Conservation (phyloP, 2,329 filamentous ascomycete species). For the Aspergillus melleus region DNA sequence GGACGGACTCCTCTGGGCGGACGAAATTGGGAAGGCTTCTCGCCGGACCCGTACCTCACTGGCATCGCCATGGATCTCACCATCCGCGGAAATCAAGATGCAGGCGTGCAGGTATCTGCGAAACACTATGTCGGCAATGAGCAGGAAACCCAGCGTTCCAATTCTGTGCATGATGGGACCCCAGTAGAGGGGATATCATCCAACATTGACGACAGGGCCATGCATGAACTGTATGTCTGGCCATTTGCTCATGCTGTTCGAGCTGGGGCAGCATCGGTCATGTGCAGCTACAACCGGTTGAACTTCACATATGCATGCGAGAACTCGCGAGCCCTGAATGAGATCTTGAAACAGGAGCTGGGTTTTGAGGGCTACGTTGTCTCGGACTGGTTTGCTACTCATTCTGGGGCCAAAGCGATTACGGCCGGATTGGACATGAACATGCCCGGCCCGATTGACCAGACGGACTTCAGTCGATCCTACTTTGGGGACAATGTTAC, state of each 20-base stretch:
- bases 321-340: not conserved
- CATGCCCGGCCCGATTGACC: conserved; percentile 6
- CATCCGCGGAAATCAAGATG: conserved; percentile 40
- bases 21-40: conserved; percentile 44
- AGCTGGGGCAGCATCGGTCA: conserved; percentile 11
- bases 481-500: conserved; percentile 41
- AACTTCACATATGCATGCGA: conserved; percentile 10
- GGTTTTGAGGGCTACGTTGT: conserved; percentile 9
- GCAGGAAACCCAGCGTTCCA: conserved; percentile 46
- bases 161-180: not conserved
- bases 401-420: conserved; percentile 1
- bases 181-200: too few relatives aligned
- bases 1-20: conserved; percentile 22
- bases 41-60: conserved; percentile 38
- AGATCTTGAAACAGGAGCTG: conserved; percentile 4
- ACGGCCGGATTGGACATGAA: conserved; percentile 5
- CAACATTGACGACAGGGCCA: conserved; percentile 4
- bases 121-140: conserved; percentile 60
- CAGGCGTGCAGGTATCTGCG: conserved; percentile 33
- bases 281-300: conserved; percentile 18
- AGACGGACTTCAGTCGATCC: not conserved
- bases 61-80: conserved; percentile 39
- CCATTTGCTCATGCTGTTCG: conserved; percentile 14
- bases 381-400: conserved; percentile 13
- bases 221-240: conserved; percentile 21